These are phyloP conservation scores for Ophiostoma piceae DNA, from an alignment of 2,329 filamentous ascomycete species.

Conservation along the genomic window DNA sequence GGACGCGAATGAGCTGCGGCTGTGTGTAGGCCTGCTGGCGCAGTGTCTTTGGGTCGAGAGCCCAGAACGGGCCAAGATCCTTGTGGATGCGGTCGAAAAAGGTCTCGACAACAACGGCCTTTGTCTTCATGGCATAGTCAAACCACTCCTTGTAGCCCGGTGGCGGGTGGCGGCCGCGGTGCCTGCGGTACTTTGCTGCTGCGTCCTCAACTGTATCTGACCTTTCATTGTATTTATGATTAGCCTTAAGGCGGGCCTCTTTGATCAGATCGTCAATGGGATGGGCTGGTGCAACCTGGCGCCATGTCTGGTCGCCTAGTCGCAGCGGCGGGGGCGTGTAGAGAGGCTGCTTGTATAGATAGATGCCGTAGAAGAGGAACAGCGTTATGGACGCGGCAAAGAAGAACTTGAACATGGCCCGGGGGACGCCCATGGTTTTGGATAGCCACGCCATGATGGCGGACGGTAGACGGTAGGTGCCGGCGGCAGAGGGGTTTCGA, in stretches of 20 bases:
- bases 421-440: slow-evolving; percentile 1
- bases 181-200: slow-evolving; percentile 42
- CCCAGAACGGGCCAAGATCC: slow-evolving; percentile 51
- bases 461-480: no score
- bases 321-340: slow-evolving; percentile 8
- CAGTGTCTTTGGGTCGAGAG: slow-evolving; percentile 38
- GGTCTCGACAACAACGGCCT: slow-evolving; percentile 43
- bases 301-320: slow-evolving; percentile 13
- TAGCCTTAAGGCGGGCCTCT: not conserved
- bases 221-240: not conserved
- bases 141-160: slow-evolving; percentile 47
- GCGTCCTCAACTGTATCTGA: slow-evolving; percentile 32
- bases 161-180: slow-evolving; percentile 46
- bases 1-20: slow-evolving; percentile 44
- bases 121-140: slow-evolving; percentile 40
- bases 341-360: not conserved
- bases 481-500: not conserved
- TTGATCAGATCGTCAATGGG: slow-evolving; percentile 13
- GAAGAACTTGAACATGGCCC: slow-evolving; percentile 10
- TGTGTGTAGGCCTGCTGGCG: slow-evolving; percentile 38
- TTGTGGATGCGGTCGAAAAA: slow-evolving; percentile 51
- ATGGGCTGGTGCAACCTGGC: not conserved
- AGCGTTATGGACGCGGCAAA: slow-evolving; percentile 1
- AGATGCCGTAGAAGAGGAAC: not conserved
- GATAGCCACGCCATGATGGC: slow-evolving; percentile 10